Evolutionary conservation across 768 basidiomycete species (phyloP), one percentile per base, ranked within the genome.

Genomic region (Phaeolepiota aurea): DNA sequence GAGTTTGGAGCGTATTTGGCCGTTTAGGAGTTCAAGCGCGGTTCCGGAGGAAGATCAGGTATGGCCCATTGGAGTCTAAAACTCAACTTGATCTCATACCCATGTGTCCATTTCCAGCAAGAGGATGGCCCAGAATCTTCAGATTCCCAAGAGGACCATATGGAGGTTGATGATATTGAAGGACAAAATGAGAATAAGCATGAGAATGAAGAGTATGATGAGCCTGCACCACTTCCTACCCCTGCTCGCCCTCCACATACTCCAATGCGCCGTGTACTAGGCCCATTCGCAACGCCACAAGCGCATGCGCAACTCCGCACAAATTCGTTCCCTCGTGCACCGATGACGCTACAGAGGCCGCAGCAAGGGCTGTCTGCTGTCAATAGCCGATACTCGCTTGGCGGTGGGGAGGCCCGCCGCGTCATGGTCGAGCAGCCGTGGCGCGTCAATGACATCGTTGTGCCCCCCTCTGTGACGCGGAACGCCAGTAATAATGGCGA

Each of bases 241-340:
- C 46, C 47, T 31, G 33, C 51, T 32, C 45, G 45, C 2, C 51
- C 43, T n/a, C 42, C 46, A 18, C 45, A 52, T 25, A 63, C 65
- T 22, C 54, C 63, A n/a, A 48, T 57, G 20, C 51, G 62, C 32
- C 51, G 57, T 14, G 28, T 47, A 21, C 42, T 66, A 12, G 62
- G 64, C 14, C 56, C 59, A 3, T 82, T 81, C 58, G 75, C 77
- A 74, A 81, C 77, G 1, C 80, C 80, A 0, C 79, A 79, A 55
- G 50, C 54, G 11, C 54, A 55, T 13, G 48, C 48, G 7, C 53
- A 28, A 14, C 32, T 23, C 37, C 37, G 37, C 36, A 16, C 38
- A 36, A 19, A 36, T 20, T 37, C 20, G 28, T 38, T 20, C 43
- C 35, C 43, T 34, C 20, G 20, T 28, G 25, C 25, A 28, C 7